Conservation (phyloP, 2,329 filamentous ascomycete genomes). For the Hypoxylon sp. region DNA sequence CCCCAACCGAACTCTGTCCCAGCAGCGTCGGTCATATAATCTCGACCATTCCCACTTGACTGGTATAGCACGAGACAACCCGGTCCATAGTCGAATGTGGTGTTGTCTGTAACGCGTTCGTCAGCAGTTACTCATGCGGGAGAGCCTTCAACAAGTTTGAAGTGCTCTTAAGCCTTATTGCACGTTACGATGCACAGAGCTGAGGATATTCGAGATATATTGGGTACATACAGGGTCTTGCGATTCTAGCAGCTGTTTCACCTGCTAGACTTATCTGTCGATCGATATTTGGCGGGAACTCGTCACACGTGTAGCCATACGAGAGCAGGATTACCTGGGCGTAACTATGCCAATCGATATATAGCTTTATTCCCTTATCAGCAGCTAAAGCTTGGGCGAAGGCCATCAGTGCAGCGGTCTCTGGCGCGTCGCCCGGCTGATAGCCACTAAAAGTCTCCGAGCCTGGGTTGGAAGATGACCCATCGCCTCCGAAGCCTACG, state of each 20-base stretch:
- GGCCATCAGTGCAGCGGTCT: conserved; percentile 63
- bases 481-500: conserved; percentile 61
- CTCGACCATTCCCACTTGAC: conserved; percentile 50
- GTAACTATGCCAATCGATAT: conserved; percentile 73
- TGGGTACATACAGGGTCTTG: conserved; percentile 47
- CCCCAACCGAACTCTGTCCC: conserved; percentile 58
- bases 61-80: conserved; percentile 51
- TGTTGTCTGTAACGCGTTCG: conserved; percentile 38
- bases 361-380: conserved; percentile 65
- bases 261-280: conserved; percentile 61
- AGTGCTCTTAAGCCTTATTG: not conserved
- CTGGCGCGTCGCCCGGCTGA: conserved; percentile 61
- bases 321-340: conserved; percentile 68
- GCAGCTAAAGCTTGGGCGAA: conserved; percentile 61
- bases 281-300: conserved; percentile 59
- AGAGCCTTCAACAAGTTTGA: conserved; percentile 27
- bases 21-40: conserved; percentile 50
- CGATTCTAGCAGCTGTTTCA: conserved; percentile 52
- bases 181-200: conserved; percentile 24
- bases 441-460: conserved; percentile 61
- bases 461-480: conserved; percentile 63
- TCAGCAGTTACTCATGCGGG: conserved; percentile 47
- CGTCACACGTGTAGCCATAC: conserved; percentile 69
- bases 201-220: conserved; percentile 19
- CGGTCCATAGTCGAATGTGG: conserved; percentile 48